These are phyloP conservation scores for Toxoplasma gondii DNA, from an alignment of 169 alveolate genomes.

Conservation along the genomic window DNA sequence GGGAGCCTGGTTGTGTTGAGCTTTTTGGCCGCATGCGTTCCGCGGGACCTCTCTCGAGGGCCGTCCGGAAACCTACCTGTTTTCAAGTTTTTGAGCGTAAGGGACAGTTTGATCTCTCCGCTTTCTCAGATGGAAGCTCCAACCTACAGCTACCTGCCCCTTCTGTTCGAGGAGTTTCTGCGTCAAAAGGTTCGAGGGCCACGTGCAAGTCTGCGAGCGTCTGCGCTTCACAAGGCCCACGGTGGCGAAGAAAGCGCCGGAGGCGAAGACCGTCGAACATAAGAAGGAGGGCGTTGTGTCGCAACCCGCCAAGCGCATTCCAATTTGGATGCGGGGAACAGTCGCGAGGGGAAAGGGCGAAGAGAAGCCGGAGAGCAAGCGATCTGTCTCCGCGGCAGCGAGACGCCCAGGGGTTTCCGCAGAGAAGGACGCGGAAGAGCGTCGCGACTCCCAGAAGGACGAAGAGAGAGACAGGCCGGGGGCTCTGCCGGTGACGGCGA, in stretches of 20 bases:
- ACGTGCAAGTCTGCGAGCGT: conserved; percentile 8
- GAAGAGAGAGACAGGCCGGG: no score
- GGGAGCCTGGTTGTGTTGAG: no score
- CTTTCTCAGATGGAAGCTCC: not conserved
- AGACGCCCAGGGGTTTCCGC: no score
- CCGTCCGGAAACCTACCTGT: no score
- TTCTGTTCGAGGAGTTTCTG: not conserved
- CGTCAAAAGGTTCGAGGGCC: not conserved
- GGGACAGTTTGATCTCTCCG: no score
- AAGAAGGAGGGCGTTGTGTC: not conserved
- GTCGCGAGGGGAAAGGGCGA: not conserved
- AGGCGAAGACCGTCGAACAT: not conserved
- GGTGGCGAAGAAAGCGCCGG: not conserved
- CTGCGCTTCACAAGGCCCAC: not conserved
- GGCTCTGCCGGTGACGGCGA: no score
- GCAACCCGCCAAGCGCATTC: not conserved
- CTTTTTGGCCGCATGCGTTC: no score
- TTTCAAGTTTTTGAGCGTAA: no score
- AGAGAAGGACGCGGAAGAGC: no score
- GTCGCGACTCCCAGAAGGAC: no score
- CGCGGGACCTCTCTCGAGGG: no score
- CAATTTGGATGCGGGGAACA: not conserved
- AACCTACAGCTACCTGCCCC: not conserved
- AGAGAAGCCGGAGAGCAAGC: not conserved
- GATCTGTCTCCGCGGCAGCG: no score